Evolutionary conservation across 1,284 basidiomycete genomes (phyloP), one percentile per base, ranked within the genome.

Genomic region (Pascua guehoae): DNA sequence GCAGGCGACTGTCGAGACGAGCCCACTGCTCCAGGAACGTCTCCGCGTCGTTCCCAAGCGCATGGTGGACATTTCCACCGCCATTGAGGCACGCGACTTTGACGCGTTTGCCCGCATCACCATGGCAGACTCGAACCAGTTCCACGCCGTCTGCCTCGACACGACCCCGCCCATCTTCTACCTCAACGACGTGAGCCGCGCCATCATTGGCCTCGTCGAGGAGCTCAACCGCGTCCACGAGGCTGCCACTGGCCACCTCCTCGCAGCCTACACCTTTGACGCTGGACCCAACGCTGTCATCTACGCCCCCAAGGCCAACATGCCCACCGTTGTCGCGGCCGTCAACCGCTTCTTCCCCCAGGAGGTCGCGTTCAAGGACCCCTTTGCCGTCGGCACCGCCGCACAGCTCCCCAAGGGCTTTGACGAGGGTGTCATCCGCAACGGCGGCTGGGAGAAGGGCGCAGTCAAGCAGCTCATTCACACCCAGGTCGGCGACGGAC

Each of bases 201-300:
- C 88, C 36, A 89, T 97, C 78, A 89, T 96, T 68, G 81, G 86
- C 7, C 78, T 95, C 65, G 83, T 98, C 62, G 88, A 91, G 57
- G 96, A 98, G 79, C 86, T 94, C 80, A 99, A 99, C 80, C 85
- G 94, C n/a, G 81, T 89, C 41, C 83, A 85, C 3, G 74, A 86
- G 47, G 85, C 79, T 47, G 77, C 78, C 10, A 85, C 86, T 0
- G 81, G 84, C 2, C 83, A 85, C 58, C 80, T 86, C 72, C 86
- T 90, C 70, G 94, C 90, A 0, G 95, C 94, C 41, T 99, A 99
- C 80, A 98, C 96, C 8, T 98, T 90, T 74, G 96, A 99, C 70
- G 96, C 95, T 0, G 95, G 95, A 41, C 96, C 96, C 39, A 99
- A 99, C 78, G 95, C 95, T 1, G 96, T 99, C 67, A 92, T 99